Evolutionary conservation across 2,329 filamentous ascomycete species (phyloP), one percentile per base, ranked within the genome.

Genomic region (Colletotrichum sp.): DNA sequence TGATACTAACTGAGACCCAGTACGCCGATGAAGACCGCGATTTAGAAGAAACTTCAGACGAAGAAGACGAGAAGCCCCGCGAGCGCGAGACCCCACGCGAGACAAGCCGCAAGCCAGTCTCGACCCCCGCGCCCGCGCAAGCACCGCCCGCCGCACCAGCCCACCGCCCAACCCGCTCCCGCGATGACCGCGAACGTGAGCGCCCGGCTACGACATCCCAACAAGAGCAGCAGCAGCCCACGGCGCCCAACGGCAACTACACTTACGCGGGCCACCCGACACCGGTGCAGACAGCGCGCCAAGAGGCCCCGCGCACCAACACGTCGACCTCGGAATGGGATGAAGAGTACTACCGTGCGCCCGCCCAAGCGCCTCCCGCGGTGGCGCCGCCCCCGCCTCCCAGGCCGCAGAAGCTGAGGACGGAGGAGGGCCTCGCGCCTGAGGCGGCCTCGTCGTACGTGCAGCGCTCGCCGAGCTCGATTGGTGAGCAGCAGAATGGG

Each of bases 401-500:
- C 2, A 79, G 83, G 4, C 83, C 83, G 1, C 82, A 83, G 49
- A 84, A 84, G 80, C 79, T 84, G 29, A 79, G 81, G 34, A 36
- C 79, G 0, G 78, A 80, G n/a, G 79, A 81, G 4, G 63, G 59
- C 25, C 44, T 34, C 13, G 61, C 76, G 9, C 39, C 72, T 15
- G 68, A 72, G 8, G 44, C 39, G 39, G 39, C 57, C n/a, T 25
- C 30, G 5, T 57, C 74, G 15, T 72, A 72, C 39, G 39, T 39
- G 25, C 72, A 76, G 8, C 71, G 73, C 9, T 59, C 71, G 27
- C 15, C 71, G 2, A 68, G 63, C 3, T 67, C 77, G n/a, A 34
- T 29, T 4, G 34, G 66, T 2, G 77, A 75, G 59, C 69, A 75
- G 25, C 73, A 75, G 1, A 77, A 74, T 4, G 76, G 76, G 22